Evolutionary conservation across 2,329 filamentous ascomycete genomes (phyloP), one percentile per base, ranked within the genome.

Genomic region (Atkinsonella texensis): DNA sequence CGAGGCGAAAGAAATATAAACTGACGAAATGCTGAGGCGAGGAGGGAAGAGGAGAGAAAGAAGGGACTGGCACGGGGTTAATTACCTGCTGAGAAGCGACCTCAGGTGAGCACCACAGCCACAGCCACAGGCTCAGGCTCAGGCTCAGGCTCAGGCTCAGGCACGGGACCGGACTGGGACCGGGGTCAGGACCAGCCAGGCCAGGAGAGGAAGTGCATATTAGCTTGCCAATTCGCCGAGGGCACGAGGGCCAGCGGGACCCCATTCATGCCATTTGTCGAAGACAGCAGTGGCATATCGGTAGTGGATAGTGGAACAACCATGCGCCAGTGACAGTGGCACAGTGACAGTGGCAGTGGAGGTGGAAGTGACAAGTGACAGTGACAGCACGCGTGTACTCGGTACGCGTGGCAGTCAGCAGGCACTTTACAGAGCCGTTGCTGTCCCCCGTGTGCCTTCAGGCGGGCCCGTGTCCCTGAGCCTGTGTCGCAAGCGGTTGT

Each of bases 1-100:
- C 31, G 51, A 50, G 46, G 51, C 51, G 51, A 52, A 52, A 43
- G 41, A 46, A 32, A 49, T 49, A 46, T 46, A 48, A 50, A 43
- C 38, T 49, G 41, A 41, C 46, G 46, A 52, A 15, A 52, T 39
- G 41, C 42, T 41, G 40, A 50, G 44, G 51, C 51, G 40, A 46
- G 46, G 17, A 46, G 33, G 51, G 23, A 48, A 46, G 40, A 18
- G 42, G n/a, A 41, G 47, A 41, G 28, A 28, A 41, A 41, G 45
- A 47, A 43, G 48, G 41, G 48, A 46, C 41, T 18, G 41, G 20
- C 41, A 43, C 41, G 41, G 41, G 41, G 41, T 38, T 28, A 28
- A 28, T 28, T 28, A 28, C 28, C 28, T 18, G 41, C 17, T 43
- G 41, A 18, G 41, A 41, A 41, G 10, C 17, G 39, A 41, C 13